Evolutionary conservation across 495 filamentous ascomycete species (phyloP).

Genomic region (Talaromyces trachyspermus): DNA sequence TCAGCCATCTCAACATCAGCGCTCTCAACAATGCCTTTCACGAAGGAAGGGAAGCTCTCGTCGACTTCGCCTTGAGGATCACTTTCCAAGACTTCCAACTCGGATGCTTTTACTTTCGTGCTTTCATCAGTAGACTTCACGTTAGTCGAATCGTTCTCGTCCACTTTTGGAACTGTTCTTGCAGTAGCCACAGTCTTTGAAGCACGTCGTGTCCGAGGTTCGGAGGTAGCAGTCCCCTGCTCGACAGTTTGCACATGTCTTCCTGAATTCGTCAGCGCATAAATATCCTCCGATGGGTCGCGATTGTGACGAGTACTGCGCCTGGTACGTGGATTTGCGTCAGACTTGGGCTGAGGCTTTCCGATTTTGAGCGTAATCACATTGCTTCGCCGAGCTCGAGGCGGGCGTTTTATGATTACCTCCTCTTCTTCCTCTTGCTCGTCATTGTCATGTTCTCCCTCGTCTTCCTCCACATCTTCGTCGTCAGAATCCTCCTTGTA

Average conservation of each 20-base stretch:
- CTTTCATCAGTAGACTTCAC: conserved; percentile 17
- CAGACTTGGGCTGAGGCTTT: conserved; percentile 22
- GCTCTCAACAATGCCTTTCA: conserved; percentile 22
- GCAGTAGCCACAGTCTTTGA: conserved; percentile 41
- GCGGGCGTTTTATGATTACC: conserved; percentile 17
- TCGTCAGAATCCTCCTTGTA: conserved; percentile 32
- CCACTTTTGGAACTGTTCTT: conserved; percentile 52
- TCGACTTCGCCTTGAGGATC: conserved; percentile 33
- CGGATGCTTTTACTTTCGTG: conserved; percentile 28
- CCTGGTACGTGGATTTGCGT: conserved; percentile 27
- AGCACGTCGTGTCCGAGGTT: conserved; percentile 43
- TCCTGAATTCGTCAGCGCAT: conserved; percentile 69
- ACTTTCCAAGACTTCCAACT: conserved; percentile 36
- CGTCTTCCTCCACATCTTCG: conserved; percentile 14
- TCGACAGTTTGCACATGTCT: conserved; percentile 56
- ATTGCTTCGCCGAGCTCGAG: conserved; percentile 28
- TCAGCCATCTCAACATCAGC: conserved; percentile 40
- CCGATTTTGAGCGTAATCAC: conserved; percentile 40
- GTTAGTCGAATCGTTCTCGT: conserved; percentile 21
- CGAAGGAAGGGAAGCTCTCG: conserved; percentile 19
- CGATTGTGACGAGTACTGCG: conserved; percentile 54
- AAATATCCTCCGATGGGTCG: conserved; percentile 51
- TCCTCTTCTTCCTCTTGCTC: conserved; percentile 36
- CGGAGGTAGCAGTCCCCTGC: conserved; percentile 57
- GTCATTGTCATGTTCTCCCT: conserved; percentile 17